phyloP scores from a whole-genome alignment of 2,329 filamentous ascomycete genomes.

The Fusarium keratoplasticum region DNA sequence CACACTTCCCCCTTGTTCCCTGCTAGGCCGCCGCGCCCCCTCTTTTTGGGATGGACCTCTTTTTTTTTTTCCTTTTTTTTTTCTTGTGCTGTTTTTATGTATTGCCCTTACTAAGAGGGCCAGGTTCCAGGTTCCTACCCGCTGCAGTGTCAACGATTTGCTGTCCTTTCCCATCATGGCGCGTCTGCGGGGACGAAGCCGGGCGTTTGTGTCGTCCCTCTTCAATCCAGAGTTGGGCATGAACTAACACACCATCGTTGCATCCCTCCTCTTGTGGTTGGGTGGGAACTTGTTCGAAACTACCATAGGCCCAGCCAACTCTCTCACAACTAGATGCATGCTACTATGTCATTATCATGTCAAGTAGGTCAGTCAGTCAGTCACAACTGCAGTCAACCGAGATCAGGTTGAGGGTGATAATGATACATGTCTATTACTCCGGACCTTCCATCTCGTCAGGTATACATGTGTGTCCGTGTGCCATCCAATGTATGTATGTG shows the following conservation, averaged over 20 bases:
- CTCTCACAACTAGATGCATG: not conserved
- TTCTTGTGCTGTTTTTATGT: not conserved
- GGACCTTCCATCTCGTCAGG: not conserved
- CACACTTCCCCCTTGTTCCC: conserved; percentile 27
- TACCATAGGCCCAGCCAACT: not conserved
- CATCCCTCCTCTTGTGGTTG: not conserved
- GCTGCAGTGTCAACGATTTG: conserved; percentile 25
- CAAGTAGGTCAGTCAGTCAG: not conserved
- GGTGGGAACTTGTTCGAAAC: not conserved
- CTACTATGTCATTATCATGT: conserved; percentile 3
- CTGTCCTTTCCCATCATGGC: conserved; percentile 29
- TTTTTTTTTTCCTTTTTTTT: not conserved
- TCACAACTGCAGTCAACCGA: not conserved
- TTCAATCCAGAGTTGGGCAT: conserved; percentile 25
- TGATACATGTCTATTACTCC: conserved; percentile 31
- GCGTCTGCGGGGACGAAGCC: conserved; percentile 25
- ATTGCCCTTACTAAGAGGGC: not conserved
- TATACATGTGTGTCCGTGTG: conserved; percentile 7
- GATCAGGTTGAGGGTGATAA: not conserved
- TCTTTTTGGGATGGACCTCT: not conserved
- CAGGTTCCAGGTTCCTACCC: conserved; percentile 21
- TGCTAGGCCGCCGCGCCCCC: conserved; percentile 6
- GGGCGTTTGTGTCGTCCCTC: not conserved
- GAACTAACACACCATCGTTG: conserved; percentile 36
- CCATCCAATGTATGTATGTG: conserved; percentile 9